Percentiles rank a stretch among this genome's conserved stretches.
phyloP scores from a whole-genome alignment of 192 early-diverging fungal genomes.

The Backusella psychrophila region DNA sequence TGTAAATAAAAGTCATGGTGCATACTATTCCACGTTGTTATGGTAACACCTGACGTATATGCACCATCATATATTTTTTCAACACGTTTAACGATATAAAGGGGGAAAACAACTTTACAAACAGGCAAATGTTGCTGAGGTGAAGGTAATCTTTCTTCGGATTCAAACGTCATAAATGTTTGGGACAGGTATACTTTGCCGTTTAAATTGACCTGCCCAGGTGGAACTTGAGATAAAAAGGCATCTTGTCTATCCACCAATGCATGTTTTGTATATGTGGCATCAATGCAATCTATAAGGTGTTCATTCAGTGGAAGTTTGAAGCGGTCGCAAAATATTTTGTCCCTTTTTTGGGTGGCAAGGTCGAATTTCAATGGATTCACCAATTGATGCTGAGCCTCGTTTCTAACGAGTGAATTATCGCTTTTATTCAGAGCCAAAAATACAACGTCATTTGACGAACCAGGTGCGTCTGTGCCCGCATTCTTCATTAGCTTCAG shows the following conservation, averaged over 20 bases:
- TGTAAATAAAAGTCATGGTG: constrained; percentile 78
- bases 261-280: constrained; percentile 8
- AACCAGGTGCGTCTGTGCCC: constrained; percentile 62
- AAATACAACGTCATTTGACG: constrained; percentile 19
- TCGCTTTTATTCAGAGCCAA: not conserved
- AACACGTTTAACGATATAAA: constrained; percentile 88
- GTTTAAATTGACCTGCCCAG: constrained; percentile 8
- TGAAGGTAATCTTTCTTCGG: constrained; percentile 55
- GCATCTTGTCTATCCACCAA: not conserved
- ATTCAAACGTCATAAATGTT: constrained; percentile 83
- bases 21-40: constrained; percentile 92
- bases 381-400: constrained; percentile 31
- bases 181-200: constrained; percentile 87
- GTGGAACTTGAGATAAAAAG: not conserved
- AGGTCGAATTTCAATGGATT: constrained; percentile 58
- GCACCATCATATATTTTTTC: constrained; percentile 77
- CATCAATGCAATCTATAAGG: constrained; percentile 62
- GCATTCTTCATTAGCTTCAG: constrained; percentile 79
- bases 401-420: not conserved
- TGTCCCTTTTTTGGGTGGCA: constrained; percentile 76
- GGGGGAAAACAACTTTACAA: constrained; percentile 78
- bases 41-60: constrained; percentile 67
- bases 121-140: constrained; percentile 42
- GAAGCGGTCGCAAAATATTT: constrained; percentile 72
- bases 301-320: constrained; percentile 75